Percentiles rank a stretch among this genome's conserved stretches.
Evolutionary conservation across 148 eudicot species (phyloP).

Genomic region (Rhododendron vialii): DNA sequence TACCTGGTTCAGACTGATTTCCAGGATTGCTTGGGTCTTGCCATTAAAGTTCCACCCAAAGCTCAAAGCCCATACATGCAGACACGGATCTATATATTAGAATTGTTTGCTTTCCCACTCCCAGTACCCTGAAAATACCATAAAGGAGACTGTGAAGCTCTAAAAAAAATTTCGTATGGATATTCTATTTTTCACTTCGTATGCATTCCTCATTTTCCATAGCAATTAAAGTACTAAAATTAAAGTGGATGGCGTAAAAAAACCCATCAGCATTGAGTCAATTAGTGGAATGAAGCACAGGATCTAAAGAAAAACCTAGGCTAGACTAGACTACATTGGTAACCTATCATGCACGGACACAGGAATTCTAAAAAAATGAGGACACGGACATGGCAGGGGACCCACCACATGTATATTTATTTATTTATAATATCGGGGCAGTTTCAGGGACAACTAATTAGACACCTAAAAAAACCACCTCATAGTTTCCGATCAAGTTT

Average conservation of each 20-base stretch:
- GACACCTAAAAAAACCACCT: no score
- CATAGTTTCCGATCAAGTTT: no score
- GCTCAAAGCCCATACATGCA: neutral
- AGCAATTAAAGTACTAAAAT: no score
- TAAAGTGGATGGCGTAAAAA: no score
- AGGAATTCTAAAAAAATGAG: no score
- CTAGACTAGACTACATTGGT: neutral
- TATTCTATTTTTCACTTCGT: no score
- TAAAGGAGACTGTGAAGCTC: neutral
- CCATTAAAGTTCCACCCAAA: neutral
- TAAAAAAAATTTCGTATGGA: neutral
- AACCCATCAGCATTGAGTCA: neutral
- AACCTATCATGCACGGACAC: neutral
- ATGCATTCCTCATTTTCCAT: neutral
- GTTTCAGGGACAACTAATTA: no score
- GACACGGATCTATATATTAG: neutral
- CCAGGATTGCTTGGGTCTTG: constrained; percentile 15
- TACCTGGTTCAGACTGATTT: constrained; percentile 30
- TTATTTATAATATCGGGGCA: no score
- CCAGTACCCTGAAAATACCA: neutral
- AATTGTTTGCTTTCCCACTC: neutral
- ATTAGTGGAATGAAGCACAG: neutral
- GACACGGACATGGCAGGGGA: no score
- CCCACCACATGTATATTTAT: no score
- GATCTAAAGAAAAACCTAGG: neutral